phyloP scores from a whole-genome alignment of 1,284 basidiomycete genomes.

The Cutaneotrichosporon spelunceum region DNA sequence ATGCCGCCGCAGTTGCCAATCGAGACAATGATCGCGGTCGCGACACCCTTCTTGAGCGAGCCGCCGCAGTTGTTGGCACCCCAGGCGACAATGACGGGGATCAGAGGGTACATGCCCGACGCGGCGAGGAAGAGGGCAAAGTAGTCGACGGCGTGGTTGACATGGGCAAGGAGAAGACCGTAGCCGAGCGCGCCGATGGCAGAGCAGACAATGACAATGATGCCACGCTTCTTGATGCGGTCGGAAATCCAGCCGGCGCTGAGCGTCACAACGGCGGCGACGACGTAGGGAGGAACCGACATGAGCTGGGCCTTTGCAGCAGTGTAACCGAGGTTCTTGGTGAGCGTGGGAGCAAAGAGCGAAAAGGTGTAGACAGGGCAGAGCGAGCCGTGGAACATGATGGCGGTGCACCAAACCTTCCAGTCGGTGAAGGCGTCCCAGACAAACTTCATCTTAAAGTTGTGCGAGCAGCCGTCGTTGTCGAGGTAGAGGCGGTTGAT shows the following conservation, averaged over 20 bases:
- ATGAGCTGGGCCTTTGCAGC: slow-evolving; percentile 68
- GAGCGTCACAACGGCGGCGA: slow-evolving; percentile 41
- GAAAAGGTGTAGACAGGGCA: slow-evolving; percentile 60
- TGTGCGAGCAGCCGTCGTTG: slow-evolving; percentile 34
- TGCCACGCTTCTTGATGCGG: slow-evolving; percentile 38
- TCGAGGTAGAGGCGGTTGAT: slow-evolving; percentile 34
- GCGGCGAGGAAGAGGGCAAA: slow-evolving; percentile 58
- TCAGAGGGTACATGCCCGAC: slow-evolving; percentile 58
- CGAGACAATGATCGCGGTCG: slow-evolving; percentile 59
- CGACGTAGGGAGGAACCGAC: slow-evolving; percentile 37
- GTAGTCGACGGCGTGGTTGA: slow-evolving; percentile 55
- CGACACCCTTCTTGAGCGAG: slow-evolving; percentile 57
- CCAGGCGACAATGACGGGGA: slow-evolving; percentile 60
- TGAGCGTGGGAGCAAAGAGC: slow-evolving; percentile 54
- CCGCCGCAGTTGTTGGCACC: slow-evolving; percentile 60
- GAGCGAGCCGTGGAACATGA: slow-evolving; percentile 51
- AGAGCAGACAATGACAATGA: slow-evolving; percentile 45
- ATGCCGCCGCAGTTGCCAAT: slow-evolving; percentile 59
- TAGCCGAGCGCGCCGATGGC: slow-evolving; percentile 38
- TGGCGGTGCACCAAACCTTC: slow-evolving; percentile 41
- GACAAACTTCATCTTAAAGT: slow-evolving; percentile 37
- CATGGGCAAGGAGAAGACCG: slow-evolving; percentile 34
- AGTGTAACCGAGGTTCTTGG: slow-evolving; percentile 56
- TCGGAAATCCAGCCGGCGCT: slow-evolving; percentile 46
- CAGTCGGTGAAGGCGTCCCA: slow-evolving; percentile 39